Base-by-base conservation (phyloP, 345 rosid genomes). In the Ceriops tagal region DNA sequence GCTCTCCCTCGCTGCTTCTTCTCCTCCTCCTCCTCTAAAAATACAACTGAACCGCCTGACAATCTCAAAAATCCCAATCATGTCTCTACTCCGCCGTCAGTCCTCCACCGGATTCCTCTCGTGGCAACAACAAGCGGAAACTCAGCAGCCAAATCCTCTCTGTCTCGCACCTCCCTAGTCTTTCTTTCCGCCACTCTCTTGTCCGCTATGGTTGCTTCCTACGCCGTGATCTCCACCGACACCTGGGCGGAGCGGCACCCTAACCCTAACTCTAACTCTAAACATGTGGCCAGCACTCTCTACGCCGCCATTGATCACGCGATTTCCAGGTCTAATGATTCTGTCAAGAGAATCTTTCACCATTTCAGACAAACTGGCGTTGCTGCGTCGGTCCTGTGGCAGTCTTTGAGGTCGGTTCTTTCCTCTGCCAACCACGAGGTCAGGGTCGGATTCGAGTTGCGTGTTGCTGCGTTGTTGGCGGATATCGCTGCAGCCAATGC, bases 341-440 rank as follows among this genome's bases (percentile, higher is more conserved):
- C 98, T 9, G 37, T 88, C 52, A 69, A 72, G 77, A 80, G 93
- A 77, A 53, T 92, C 62, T 62, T 87, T 37, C 72, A 76, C 64
- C 99, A 89, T 56, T 78, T 85, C 11, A 85, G 71, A 73, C 92
- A 92, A 55, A 92, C 97, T 28, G 88, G 96, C 62, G 82, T 79
- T 13, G 93, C 99, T 1, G 92, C 93, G 16, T 75, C 98, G 62
- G 89, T 95, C 61, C 73, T 95, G 43, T 92, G 98, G 99, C 93
- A 95, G 71, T 92, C 98, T 21, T 78, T 95, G 52, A 82, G 86
- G 70, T 92, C 99, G 62, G 96, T 95, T 43, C 75, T 95, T 34
- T 95, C 99, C 1, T 88, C 91, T 6, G 99, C 99, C 6, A 95
- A 95, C 72, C 96, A 95, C 43, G 99, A 90, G 79, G 96, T 95